Conservation (phyloP, 345 rosid genomes). For the Eucalyptus decipiens region DNA sequence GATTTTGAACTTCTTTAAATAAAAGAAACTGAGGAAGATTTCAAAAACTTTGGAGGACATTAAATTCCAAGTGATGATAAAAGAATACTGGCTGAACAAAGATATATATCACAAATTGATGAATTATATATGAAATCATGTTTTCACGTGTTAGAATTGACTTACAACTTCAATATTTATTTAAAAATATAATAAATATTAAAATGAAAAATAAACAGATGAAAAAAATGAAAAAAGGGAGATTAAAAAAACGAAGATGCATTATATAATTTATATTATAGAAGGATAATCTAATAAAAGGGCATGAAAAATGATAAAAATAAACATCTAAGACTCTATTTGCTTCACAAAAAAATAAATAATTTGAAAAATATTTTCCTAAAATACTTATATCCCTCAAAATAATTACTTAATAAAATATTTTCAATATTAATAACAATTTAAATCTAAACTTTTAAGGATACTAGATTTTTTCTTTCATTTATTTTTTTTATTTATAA, state of each 20-base stretch:
- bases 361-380: fast-evolving
- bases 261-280: not conserved
- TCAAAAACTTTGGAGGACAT: not conserved
- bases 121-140: not conserved
- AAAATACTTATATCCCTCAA: too few species aligned
- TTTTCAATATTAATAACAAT: too few species aligned
- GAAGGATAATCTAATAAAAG: not conserved
- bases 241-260: not conserved
- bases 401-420: too few species aligned
- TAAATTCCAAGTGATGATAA: not conserved
- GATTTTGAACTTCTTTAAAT: too few species aligned
- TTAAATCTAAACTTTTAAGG: too few species aligned
- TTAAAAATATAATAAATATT: not conserved
- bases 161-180: not conserved
- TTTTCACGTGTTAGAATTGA: not conserved
- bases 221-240: not conserved
- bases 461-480: too few species aligned
- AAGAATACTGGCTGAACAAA: not conserved
- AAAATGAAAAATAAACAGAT: not conserved
- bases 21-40: fast-evolving
- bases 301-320: not conserved
- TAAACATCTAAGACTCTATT: too few species aligned
- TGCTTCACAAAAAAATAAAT: too few species aligned
- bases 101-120: not conserved
- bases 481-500: too few species aligned